These are phyloP conservation scores for Malania oleifera DNA, from an alignment of 164 flowering plant species.

Conservation along the genomic window DNA sequence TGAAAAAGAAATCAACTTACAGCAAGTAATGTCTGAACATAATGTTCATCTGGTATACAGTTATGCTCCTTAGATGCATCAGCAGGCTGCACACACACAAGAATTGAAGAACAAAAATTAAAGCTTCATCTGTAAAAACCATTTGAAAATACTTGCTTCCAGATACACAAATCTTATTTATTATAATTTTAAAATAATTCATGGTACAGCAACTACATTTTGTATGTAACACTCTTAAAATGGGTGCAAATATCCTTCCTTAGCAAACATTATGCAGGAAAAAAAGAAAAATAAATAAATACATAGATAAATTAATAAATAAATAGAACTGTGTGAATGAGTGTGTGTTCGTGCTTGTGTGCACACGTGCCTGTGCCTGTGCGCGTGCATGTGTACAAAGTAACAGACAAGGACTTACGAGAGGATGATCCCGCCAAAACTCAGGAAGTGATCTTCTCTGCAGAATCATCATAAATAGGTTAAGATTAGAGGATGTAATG, in stretches of 20 bases:
- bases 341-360: no score
- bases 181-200: no score
- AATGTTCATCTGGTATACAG: constrained; percentile 98
- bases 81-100: constrained; percentile 57
- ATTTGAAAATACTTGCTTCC: background rate
- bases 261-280: no score
- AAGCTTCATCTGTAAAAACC: constrained; percentile 6
- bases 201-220: no score
- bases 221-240: background rate
- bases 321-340: no score
- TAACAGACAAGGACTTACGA: constrained; percentile 52
- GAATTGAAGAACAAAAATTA: constrained; percentile 1
- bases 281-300: no score
- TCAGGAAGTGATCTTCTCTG: constrained; percentile 95
- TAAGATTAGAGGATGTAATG: background rate
- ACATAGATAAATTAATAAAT: no score
- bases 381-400: no score
- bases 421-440: constrained; percentile 85
- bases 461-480: constrained; percentile 16
- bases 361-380: no score
- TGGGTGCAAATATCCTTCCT: background rate
- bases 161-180: background rate
- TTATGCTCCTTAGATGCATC: constrained; percentile 81
- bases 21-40: constrained; percentile 85
- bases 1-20: constrained; percentile 44